phyloP scores from a whole-genome alignment of 768 basidiomycete species.

The Daedalea quercina region DNA sequence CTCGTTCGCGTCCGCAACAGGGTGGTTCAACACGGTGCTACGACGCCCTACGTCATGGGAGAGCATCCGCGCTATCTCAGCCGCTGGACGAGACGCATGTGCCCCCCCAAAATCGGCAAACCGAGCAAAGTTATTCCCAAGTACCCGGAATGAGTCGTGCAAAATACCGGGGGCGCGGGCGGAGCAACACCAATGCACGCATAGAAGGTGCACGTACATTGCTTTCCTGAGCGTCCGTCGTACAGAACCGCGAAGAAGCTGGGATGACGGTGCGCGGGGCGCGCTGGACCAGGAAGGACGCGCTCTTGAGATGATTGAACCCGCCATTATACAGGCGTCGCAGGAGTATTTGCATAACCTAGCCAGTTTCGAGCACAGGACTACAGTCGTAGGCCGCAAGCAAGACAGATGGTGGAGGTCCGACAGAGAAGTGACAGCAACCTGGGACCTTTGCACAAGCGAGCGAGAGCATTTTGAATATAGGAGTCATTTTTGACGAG shows the following conservation, averaged over 20 bases:
- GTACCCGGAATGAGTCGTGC: too few relatives aligned
- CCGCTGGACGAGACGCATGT: too few relatives aligned
- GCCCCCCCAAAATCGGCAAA: too few relatives aligned
- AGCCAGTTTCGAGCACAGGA: neutral
- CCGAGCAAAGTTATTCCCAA: too few relatives aligned
- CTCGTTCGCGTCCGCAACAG: neutral
- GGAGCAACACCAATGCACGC: neutral
- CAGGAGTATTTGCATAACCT: conserved; percentile 18
- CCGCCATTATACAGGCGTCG: conserved; percentile 25
- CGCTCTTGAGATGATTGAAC: conserved; percentile 24
- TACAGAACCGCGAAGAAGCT: conserved; percentile 9
- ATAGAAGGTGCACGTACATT: neutral
- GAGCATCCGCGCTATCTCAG: too few relatives aligned
- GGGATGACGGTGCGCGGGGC: conserved; percentile 14
- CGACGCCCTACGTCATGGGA: neutral
- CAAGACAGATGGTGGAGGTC: neutral
- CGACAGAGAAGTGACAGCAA: neutral
- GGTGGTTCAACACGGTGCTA: neutral
- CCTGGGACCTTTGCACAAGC: neutral
- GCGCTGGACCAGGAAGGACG: conserved; percentile 19
- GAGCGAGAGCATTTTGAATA: neutral
- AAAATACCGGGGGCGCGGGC: too few relatives aligned
- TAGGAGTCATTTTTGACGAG: neutral
- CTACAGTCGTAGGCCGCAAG: neutral
- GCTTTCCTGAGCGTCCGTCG: neutral